phyloP scores from a whole-genome alignment of 169 alveolate species.

The Cryptosporidium muris region DNA sequence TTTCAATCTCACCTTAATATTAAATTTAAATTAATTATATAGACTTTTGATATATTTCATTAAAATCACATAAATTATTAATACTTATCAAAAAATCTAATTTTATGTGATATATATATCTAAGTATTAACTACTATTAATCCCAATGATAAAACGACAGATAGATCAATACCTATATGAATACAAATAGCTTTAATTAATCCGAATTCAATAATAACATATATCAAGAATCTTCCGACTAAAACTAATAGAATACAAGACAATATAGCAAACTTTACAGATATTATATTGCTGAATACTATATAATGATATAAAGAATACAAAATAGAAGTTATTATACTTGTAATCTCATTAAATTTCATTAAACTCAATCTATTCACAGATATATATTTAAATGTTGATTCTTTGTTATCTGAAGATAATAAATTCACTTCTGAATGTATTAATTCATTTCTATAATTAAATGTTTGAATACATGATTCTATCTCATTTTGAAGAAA shows the following conservation, averaged over 20 bases:
- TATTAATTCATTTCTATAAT: too few species aligned
- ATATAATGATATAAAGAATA: constrained; percentile 51
- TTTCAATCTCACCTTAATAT: background rate
- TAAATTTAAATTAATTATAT: too few species aligned
- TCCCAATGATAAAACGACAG: background rate
- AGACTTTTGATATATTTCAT: too few species aligned
- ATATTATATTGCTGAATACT: constrained; percentile 6
- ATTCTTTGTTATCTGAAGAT: too few species aligned
- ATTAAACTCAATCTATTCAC: background rate
- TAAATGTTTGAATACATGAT: background rate
- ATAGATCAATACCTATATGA: constrained; percentile 43
- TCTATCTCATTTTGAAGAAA: constrained; percentile 25
- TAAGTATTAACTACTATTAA: background rate
- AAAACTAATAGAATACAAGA: constrained; percentile 18
- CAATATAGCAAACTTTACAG: background rate
- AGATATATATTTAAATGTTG: too few species aligned
- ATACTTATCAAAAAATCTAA: too few species aligned
- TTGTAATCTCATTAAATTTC: background rate
- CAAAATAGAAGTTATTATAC: constrained; percentile 20
- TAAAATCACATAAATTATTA: too few species aligned
- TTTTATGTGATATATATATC: background rate
- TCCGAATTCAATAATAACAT: background rate
- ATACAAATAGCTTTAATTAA: constrained; percentile 24
- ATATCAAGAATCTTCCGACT: constrained; percentile 8
- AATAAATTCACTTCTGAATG: too few species aligned